Conservation (phyloP, 768 basidiomycete genomes). For the Fistulinella prunicolor region DNA sequence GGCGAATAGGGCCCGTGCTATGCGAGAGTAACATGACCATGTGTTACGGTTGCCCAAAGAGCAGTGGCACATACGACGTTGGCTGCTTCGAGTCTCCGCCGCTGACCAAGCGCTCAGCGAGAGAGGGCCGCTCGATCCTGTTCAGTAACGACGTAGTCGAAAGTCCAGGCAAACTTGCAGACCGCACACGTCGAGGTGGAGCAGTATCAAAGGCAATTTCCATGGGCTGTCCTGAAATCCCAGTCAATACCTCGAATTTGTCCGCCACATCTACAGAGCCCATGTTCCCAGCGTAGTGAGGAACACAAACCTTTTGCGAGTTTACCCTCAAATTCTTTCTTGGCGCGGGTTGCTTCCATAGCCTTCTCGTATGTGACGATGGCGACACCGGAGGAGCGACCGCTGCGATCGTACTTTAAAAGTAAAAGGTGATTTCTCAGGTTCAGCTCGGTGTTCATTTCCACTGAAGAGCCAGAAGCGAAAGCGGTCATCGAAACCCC, state of each 20-base stretch:
- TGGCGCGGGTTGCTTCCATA: slow-evolving; percentile 77
- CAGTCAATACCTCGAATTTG: slow-evolving; percentile 5
- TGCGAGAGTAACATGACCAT: slow-evolving; percentile 1
- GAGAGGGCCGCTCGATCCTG: slow-evolving; percentile 72
- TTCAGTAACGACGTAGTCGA: slow-evolving; percentile 62
- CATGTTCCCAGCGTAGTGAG: no score
- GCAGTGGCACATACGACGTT: slow-evolving; percentile 12
- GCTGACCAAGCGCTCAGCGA: slow-evolving; percentile 59
- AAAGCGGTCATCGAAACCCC: slow-evolving; percentile 40
- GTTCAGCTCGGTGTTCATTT: slow-evolving; percentile 52
- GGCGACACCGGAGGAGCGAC: slow-evolving; percentile 84
- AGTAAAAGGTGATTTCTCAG: slow-evolving; percentile 47
- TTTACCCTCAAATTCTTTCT: slow-evolving; percentile 82
- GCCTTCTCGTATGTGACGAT: slow-evolving; percentile 75
- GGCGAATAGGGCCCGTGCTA: slow-evolving; percentile 45
- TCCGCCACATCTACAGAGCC: neutral
- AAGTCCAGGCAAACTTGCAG: slow-evolving; percentile 41
- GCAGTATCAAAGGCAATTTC: slow-evolving; percentile 57
- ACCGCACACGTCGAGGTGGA: slow-evolving; percentile 45
- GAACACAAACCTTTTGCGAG: slow-evolving; percentile 71
- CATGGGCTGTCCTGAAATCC: slow-evolving; percentile 73
- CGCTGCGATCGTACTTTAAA: slow-evolving; percentile 92
- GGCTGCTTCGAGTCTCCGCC: slow-evolving; percentile 34
- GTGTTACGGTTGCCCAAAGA: neutral
- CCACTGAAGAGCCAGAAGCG: slow-evolving; percentile 38